Base-by-base conservation (phyloP, 176 grass and related monocot genomes). In the Echinochloa phyllopogon region DNA sequence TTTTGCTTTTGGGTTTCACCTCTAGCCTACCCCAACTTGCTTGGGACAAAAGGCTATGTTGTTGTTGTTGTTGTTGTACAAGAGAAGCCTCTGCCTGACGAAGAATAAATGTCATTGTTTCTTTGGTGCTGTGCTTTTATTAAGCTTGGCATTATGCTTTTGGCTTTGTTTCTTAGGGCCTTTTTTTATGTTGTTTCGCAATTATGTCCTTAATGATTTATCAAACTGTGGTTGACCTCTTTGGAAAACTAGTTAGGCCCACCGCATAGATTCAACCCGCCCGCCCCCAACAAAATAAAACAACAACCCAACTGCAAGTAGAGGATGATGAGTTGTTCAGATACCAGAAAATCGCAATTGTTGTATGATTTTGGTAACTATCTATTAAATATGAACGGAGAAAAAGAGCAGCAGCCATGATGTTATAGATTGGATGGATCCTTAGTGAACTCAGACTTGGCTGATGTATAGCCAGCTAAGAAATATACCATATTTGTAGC, bases 1-100 rank as follows among this genome's bases (percentile, higher is more conserved):
- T n/a, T n/a, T n/a, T n/a, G n/a, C n/a, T n/a, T n/a, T n/a, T n/a
- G n/a, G n/a, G n/a, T n/a, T n/a, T n/a, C n/a, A n/a, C n/a, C n/a
- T n/a, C n/a, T n/a, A n/a, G n/a, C n/a, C n/a, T n/a, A n/a, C n/a
- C n/a, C n/a, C n/a, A n/a, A n/a, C n/a, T n/a, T n/a, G n/a, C n/a
- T n/a, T n/a, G n/a, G n/a, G n/a, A n/a, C n/a, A n/a, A n/a, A n/a
- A n/a, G n/a, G n/a, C n/a, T n/a, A n/a, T n/a, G n/a, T n/a, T n/a
- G n/a, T n/a, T n/a, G n/a, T n/a, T n/a, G n/a, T n/a, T 81, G 23
- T 87, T 87, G 61, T 42, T 77, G 5, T 72, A 53, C 13, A 40
- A 61, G 51, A 53, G 4, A n/a, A 82, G 36, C 63, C 48, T 76
- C 20, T 75, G 21, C 25, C 79, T 16, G 4, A 43, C 23, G 45